These are phyloP conservation scores for Ustilago bromivora DNA, from an alignment of 1,284 basidiomycete species.

Conservation along the genomic window DNA sequence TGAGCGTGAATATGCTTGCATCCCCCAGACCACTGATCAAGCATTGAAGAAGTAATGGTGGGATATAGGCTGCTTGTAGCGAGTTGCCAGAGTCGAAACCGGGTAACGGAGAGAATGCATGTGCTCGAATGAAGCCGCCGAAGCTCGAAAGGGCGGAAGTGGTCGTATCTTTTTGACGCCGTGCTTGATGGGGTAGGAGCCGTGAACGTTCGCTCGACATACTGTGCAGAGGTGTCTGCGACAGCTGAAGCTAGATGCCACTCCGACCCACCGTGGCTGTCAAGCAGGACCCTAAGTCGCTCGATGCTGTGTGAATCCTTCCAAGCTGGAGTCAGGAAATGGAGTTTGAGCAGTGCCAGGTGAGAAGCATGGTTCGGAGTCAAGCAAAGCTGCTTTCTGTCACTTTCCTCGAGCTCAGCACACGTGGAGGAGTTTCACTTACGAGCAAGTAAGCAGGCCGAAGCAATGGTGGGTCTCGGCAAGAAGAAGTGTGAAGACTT, in stretches of 20 bases:
- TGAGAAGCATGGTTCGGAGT: not conserved
- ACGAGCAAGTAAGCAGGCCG: too few species aligned
- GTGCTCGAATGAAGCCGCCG: conserved; percentile 8
- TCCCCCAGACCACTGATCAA: conserved; percentile 46
- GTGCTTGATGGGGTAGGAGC: conserved; percentile 8
- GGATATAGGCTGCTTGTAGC: conserved; percentile 26
- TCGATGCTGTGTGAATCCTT: not conserved
- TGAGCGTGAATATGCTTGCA: conserved; percentile 34
- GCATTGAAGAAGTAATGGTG: conserved; percentile 43
- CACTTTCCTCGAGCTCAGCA: not conserved
- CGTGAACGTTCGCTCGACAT: conserved; percentile 16
- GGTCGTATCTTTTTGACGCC: not conserved
- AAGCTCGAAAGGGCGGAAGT: not conserved
- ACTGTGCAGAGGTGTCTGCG: not conserved
- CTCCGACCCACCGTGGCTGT: not conserved
- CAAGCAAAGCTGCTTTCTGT: not conserved
- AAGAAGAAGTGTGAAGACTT: too few species aligned
- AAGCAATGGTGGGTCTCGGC: too few species aligned
- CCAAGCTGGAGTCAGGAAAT: not conserved
- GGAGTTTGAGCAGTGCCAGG: not conserved
- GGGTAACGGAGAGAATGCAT: conserved; percentile 26
- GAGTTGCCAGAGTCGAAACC: conserved; percentile 8
- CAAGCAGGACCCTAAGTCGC: not conserved
- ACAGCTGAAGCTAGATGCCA: not conserved
- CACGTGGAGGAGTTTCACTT: not conserved